A percentile compares a stretch with the other conserved stretches of the same genome.
These are phyloP conservation scores for Penicillium psychrosexuale DNA, from an alignment of 2,329 filamentous ascomycete species.

Conservation along the genomic window DNA sequence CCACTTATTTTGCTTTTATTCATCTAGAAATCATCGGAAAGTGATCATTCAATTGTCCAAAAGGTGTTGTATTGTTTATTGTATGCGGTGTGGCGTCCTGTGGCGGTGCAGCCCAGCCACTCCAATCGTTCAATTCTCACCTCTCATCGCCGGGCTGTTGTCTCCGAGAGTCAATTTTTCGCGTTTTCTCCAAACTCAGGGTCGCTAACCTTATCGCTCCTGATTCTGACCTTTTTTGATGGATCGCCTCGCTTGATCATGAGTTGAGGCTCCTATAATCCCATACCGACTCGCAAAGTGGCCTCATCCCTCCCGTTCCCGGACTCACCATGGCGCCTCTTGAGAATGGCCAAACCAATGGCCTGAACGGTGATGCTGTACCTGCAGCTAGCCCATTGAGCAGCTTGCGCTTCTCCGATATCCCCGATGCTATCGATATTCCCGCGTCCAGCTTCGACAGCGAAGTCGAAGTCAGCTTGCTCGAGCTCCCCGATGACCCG, in stretches of 20 bases:
- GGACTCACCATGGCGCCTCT: slow-evolving; percentile 49
- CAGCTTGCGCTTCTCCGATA: slow-evolving; percentile 56
- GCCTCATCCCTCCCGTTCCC: slow-evolving; percentile 14
- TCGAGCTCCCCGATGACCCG: slow-evolving; percentile 86
- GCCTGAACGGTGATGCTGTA: slow-evolving; percentile 47
- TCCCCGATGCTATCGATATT: slow-evolving; percentile 62
- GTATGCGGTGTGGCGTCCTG: slow-evolving; percentile 18
- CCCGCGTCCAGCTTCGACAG: slow-evolving; percentile 60
- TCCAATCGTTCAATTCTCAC: slow-evolving; percentile 8
- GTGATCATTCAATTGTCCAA: not conserved
- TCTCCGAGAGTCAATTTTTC: slow-evolving; percentile 17
- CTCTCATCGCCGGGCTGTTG: slow-evolving; percentile 20
- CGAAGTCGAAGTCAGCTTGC: slow-evolving; percentile 87
- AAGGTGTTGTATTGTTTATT: not conserved
- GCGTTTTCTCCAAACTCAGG: slow-evolving; percentile 13
- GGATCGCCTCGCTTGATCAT: slow-evolving; percentile 25
- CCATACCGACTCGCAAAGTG: slow-evolving; percentile 10
- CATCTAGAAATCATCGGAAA: not conserved
- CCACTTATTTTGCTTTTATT: not conserved
- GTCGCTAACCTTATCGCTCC: slow-evolving; percentile 8
- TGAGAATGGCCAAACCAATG: slow-evolving; percentile 52
- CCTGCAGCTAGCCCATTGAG: slow-evolving; percentile 32
- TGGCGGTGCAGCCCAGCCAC: slow-evolving; percentile 32
- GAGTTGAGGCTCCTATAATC: slow-evolving; percentile 26
- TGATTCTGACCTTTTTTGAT: slow-evolving; percentile 12